Percentiles rank a stretch among this genome's conserved stretches.
Conservation (phyloP, 805 yeast species). For the Zygoascus biomembranicola region DNA sequence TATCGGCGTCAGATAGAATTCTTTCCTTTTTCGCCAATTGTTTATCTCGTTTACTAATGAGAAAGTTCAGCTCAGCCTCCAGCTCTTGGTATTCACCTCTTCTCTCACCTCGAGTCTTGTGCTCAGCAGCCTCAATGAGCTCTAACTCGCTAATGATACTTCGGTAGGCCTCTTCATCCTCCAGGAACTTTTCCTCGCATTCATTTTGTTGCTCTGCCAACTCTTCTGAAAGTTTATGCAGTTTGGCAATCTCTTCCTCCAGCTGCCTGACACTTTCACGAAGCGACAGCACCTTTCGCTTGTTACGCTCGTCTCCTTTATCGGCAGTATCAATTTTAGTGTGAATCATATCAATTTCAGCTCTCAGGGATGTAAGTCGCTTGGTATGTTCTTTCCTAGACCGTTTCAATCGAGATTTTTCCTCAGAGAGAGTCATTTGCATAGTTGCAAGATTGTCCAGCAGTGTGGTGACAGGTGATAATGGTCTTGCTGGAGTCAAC, state of each 20-base stretch:
- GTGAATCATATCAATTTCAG: slow-evolving; percentile 49
- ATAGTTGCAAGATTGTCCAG: slow-evolving; percentile 61
- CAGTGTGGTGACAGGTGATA: slow-evolving; percentile 55
- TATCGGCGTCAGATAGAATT: slow-evolving; percentile 20
- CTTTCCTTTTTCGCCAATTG: slow-evolving; percentile 19
- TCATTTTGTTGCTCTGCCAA: slow-evolving; percentile 11
- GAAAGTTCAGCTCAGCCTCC: slow-evolving; percentile 18
- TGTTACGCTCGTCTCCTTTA: slow-evolving; percentile 48
- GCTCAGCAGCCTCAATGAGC: slow-evolving; percentile 10
- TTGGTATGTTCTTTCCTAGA: slow-evolving; percentile 51
- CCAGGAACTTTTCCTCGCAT: slow-evolving; percentile 7
- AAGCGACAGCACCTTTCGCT: slow-evolving; percentile 43
- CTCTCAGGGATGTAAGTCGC: slow-evolving; percentile 40
- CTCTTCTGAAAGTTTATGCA: slow-evolving; percentile 8
- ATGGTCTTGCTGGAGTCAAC: slow-evolving; percentile 27
- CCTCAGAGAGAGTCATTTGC: slow-evolving; percentile 49
- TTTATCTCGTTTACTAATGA: slow-evolving; percentile 22
- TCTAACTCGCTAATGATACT: slow-evolving; percentile 9
- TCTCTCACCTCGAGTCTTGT: slow-evolving; percentile 12
- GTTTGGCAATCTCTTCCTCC: slow-evolving; percentile 30
- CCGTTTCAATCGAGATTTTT: slow-evolving; percentile 48
- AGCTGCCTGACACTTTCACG: slow-evolving; percentile 37
- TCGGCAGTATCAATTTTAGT: slow-evolving; percentile 40
- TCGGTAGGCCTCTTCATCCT: slow-evolving; percentile 16
- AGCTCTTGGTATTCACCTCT: slow-evolving; percentile 12